phyloP scores from a whole-genome alignment of 495 filamentous ascomycete genomes.

The Penicillium robsamsonii region DNA sequence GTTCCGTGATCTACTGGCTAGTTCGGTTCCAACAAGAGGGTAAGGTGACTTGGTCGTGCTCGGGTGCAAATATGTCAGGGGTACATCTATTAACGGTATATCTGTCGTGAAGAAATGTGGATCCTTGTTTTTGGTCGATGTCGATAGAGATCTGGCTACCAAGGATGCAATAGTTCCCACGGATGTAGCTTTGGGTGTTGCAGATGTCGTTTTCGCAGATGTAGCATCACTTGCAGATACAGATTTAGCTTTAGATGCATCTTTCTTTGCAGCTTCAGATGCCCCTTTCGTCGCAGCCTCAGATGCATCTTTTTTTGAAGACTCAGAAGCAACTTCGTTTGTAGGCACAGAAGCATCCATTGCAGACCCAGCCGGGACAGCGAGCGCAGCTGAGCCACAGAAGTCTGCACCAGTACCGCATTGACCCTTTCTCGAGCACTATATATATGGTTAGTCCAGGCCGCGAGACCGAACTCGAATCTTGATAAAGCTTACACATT shows the following conservation, averaged over 20 bases:
- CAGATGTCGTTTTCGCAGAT: background rate
- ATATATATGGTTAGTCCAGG: background rate
- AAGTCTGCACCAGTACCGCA: constrained; percentile 15
- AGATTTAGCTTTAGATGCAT: too few relatives aligned
- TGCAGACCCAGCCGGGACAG: too few relatives aligned
- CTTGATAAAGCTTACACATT: constrained; percentile 16
- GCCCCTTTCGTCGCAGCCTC: too few relatives aligned
- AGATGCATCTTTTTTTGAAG: too few relatives aligned
- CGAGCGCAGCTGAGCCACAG: constrained; percentile 1
- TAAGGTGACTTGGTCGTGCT: background rate
- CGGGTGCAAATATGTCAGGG: background rate
- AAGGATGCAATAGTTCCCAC: too few relatives aligned
- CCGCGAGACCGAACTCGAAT: background rate
- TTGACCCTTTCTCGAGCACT: constrained; percentile 10
- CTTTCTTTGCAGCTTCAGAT: too few relatives aligned
- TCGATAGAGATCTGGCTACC: background rate
- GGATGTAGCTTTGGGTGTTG: background rate
- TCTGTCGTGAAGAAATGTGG: background rate
- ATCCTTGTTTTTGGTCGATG: background rate
- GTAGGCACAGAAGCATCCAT: too few relatives aligned
- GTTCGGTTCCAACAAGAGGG: too few relatives aligned
- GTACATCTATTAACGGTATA: background rate
- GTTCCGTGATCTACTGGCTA: too few relatives aligned
- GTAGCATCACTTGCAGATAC: background rate
- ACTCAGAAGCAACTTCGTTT: too few relatives aligned